These are phyloP conservation scores for Taphrina confusa DNA, from an alignment of 1,139 yeast genomes.

Conservation along the genomic window DNA sequence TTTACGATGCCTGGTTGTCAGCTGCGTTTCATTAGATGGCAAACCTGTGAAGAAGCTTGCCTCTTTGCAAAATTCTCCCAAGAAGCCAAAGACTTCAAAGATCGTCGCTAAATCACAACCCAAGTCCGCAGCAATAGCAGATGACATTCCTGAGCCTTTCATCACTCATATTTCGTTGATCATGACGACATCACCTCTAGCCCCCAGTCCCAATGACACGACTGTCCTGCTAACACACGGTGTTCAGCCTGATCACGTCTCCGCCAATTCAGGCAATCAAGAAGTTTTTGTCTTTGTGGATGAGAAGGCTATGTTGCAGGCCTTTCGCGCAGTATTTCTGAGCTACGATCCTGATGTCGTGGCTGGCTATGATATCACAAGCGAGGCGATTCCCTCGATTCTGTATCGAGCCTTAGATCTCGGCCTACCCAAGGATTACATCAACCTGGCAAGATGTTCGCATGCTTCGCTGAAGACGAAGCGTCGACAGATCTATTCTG, in stretches of 20 bases:
- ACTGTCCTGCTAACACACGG: conserved; percentile 20
- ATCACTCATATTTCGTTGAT: conserved; percentile 7
- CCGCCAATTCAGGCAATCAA: background rate
- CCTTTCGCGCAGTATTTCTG: conserved; percentile 15
- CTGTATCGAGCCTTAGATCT: conserved; percentile 20
- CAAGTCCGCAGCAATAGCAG: background rate
- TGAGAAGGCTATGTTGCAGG: conserved; percentile 17
- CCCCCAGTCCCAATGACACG: background rate
- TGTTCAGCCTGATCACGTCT: background rate
- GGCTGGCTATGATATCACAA: conserved; percentile 27
- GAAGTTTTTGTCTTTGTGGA: conserved; percentile 1
- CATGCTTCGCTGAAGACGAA: conserved; percentile 26
- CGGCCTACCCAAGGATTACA: conserved; percentile 14
- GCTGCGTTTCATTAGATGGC: conserved; percentile 8
- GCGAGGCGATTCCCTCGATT: conserved; percentile 30
- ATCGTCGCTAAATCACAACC: background rate
- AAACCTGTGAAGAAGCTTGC: background rate
- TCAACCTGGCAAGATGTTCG: conserved; percentile 24
- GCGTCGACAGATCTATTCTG: conserved; percentile 26
- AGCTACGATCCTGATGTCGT: conserved; percentile 32
- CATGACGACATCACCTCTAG: conserved; percentile 6
- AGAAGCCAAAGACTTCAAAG: conserved; percentile 14
- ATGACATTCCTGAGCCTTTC: conserved; percentile 9
- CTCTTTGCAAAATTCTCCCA: conserved; percentile 8
- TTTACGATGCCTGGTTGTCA: conserved; percentile 13